Evolutionary conservation across 139 green algal species (phyloP).

Genomic region (Coccomyxa sp.): DNA sequence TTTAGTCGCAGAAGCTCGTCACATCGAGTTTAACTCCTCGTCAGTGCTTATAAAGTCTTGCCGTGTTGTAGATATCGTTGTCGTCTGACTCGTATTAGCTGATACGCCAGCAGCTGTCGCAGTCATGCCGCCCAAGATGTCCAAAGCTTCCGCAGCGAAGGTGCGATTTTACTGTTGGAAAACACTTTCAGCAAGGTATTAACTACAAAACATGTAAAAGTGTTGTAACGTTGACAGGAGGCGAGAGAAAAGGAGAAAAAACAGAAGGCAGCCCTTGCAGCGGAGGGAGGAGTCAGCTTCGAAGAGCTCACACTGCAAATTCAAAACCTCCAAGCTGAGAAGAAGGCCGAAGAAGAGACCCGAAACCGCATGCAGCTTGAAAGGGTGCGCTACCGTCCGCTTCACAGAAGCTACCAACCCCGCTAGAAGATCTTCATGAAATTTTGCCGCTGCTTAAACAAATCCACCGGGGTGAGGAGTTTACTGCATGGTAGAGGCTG

Average conservation of each 20-base stretch:
- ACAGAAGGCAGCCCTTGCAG: not conserved
- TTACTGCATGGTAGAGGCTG: not conserved
- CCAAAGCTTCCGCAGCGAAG: not conserved
- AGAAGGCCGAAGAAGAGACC: conserved; percentile 84
- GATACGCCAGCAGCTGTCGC: too few species aligned
- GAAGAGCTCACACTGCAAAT: conserved; percentile 20
- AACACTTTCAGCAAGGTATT: not conserved
- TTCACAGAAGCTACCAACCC: not conserved
- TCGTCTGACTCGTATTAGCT: too few species aligned
- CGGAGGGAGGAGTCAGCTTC: not conserved
- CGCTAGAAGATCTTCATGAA: not conserved
- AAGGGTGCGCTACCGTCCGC: conserved; percentile 37
- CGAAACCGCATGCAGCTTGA: conserved; percentile 92
- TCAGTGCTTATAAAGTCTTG: too few species aligned
- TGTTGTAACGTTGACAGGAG: not conserved
- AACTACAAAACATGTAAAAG: not conserved
- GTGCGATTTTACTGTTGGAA: not conserved
- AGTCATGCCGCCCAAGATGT: not conserved
- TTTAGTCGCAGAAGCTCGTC: too few species aligned
- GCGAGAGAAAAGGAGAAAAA: not conserved
- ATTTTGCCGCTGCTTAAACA: too few species aligned
- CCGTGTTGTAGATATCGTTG: too few species aligned
- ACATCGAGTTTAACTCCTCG: too few species aligned
- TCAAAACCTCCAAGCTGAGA: conserved; percentile 69
- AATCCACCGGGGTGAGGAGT: not conserved